Conservation (phyloP, 345 rosid genomes). For the Moricandia arvensis region DNA sequence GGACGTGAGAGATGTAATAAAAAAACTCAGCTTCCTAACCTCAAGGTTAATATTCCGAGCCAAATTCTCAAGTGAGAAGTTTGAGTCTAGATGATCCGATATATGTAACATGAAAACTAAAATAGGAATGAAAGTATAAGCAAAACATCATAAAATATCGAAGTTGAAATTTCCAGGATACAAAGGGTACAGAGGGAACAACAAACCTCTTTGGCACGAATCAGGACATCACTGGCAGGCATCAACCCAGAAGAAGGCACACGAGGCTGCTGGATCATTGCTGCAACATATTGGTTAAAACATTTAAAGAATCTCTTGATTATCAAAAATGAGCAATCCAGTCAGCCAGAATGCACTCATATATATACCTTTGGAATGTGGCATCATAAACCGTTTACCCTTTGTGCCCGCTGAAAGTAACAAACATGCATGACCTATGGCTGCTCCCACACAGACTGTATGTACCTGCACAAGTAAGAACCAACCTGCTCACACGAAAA, state of each 20-base stretch:
- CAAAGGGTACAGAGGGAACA: neutral
- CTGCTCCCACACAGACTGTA: slow-evolving; percentile 75
- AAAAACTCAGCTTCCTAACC: neutral
- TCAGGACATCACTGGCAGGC: slow-evolving; percentile 83
- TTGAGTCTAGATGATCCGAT: neutral
- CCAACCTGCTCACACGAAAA: slow-evolving; percentile 4
- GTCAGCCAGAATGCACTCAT: neutral
- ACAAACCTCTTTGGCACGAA: slow-evolving; percentile 85
- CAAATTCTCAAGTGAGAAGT: neutral
- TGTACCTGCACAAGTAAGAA: slow-evolving; percentile 52
- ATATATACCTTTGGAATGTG: slow-evolving; percentile 71
- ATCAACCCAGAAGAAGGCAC: slow-evolving; percentile 79
- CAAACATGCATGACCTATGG: slow-evolving; percentile 79
- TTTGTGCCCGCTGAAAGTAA: slow-evolving; percentile 80
- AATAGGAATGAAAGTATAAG: neutral
- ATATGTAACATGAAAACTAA: neutral
- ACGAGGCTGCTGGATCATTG: slow-evolving; percentile 82
- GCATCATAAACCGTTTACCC: slow-evolving; percentile 89
- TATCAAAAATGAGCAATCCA: neutral
- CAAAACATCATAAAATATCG: neutral
- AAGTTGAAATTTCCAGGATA: neutral
- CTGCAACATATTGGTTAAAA: slow-evolving; percentile 45
- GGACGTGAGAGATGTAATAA: slow-evolving; percentile 1
- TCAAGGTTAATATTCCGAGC: neutral
- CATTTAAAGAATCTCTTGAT: neutral